Evolutionary conservation across 1,139 yeast genomes (phyloP).

Genomic region (Geotrichum bryndzae): DNA sequence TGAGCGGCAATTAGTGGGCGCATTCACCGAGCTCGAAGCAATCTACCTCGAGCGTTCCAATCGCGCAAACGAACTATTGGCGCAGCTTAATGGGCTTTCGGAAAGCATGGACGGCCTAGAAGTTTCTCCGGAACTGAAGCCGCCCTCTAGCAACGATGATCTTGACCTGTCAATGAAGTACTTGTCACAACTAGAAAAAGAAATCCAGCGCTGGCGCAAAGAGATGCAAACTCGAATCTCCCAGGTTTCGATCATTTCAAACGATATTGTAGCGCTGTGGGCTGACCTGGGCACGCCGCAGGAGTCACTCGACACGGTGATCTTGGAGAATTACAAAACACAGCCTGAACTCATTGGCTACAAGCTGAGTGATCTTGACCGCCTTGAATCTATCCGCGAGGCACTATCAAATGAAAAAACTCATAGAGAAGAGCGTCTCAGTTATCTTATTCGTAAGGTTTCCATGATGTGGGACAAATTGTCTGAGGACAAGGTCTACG

Average conservation of each 20-base stretch:
- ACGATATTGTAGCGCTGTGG: slow-evolving; percentile 32
- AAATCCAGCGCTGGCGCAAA: slow-evolving; percentile 27
- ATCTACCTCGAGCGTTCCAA: slow-evolving; percentile 14
- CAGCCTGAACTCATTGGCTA: slow-evolving; percentile 31
- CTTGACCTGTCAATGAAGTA: slow-evolving; percentile 23
- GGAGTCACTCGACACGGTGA: slow-evolving; percentile 27
- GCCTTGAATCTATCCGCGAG: slow-evolving; percentile 20
- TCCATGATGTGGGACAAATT: slow-evolving; percentile 31
- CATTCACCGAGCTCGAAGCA: slow-evolving; percentile 4
- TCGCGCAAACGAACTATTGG: slow-evolving; percentile 8
- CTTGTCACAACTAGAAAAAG: slow-evolving; percentile 27
- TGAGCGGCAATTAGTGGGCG: neutral
- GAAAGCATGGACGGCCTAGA: slow-evolving; percentile 12
- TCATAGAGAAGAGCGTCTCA: slow-evolving; percentile 20
- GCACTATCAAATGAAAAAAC: slow-evolving; percentile 20
- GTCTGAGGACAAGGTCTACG: slow-evolving; percentile 22
- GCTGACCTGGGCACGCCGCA: slow-evolving; percentile 35
- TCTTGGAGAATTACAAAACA: slow-evolving; percentile 25
- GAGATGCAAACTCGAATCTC: slow-evolving; percentile 27
- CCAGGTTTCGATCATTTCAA: slow-evolving; percentile 24
- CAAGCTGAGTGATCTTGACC: slow-evolving; percentile 24
- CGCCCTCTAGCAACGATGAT: slow-evolving; percentile 14
- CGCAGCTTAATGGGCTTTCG: slow-evolving; percentile 10
- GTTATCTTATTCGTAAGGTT: slow-evolving; percentile 17
- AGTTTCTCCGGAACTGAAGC: slow-evolving; percentile 6